Conservation (phyloP, 495 filamentous ascomycete species). For the Trichoderma reesei region DNA sequence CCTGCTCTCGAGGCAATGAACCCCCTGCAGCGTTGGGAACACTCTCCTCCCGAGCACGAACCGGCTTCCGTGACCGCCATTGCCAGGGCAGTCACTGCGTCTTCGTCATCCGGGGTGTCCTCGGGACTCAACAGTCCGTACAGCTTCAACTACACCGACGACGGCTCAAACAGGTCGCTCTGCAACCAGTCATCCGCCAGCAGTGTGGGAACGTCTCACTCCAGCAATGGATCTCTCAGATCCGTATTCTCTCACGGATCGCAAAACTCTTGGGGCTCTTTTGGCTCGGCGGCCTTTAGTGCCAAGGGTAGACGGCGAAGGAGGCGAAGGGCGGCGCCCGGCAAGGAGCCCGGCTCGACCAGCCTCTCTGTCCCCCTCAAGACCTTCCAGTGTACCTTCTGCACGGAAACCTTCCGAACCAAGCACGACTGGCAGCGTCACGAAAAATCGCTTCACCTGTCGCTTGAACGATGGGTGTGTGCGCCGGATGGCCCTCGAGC, state of each 20-base stretch:
- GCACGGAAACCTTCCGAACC: conserved; percentile 66
- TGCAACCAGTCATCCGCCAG: conserved; percentile 61
- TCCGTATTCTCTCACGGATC: conserved; percentile 65
- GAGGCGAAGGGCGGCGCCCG: conserved; percentile 41
- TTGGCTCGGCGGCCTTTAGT: conserved; percentile 39
- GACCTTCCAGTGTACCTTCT: conserved; percentile 79
- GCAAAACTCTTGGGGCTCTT: conserved; percentile 55
- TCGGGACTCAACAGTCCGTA: conserved; percentile 45
- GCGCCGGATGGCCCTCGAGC: conserved; percentile 54
- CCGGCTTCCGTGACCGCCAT: conserved; percentile 72
- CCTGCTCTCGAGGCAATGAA: conserved; percentile 56
- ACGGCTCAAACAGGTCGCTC: conserved; percentile 61
- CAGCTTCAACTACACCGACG: conserved; percentile 42
- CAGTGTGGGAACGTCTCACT: conserved; percentile 61
- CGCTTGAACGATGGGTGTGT: conserved; percentile 72
- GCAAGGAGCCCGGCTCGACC: conserved; percentile 18
- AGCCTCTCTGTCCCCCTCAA: conserved; percentile 28
- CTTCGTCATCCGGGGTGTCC: conserved; percentile 32
- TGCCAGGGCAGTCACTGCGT: conserved; percentile 60
- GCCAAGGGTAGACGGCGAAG: conserved; percentile 60
- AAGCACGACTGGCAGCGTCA: conserved; percentile 82
- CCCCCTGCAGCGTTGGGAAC: conserved; percentile 76
- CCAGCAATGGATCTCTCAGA: conserved; percentile 58
- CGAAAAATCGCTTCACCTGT: conserved; percentile 71
- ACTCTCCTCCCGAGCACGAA: conserved; percentile 82